Evolutionary conservation across 805 yeast species (phyloP).

Genomic region (Scheffersomyces amazonensis): DNA sequence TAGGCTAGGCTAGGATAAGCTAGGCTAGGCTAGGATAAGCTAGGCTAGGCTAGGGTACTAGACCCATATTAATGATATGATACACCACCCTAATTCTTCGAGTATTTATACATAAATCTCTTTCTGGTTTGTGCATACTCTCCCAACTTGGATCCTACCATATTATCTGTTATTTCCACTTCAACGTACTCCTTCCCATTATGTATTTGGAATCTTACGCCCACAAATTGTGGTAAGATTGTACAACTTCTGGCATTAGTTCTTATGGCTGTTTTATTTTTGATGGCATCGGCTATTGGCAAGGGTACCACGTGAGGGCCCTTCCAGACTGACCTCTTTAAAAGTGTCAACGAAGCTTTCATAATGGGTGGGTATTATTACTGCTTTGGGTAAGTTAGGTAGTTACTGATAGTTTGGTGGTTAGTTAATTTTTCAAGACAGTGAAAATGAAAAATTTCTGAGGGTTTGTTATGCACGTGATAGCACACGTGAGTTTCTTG

Average conservation of each 20-base stretch:
- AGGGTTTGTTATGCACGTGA: too few relatives aligned
- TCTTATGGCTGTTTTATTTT: slow-evolving; percentile 80
- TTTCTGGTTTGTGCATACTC: slow-evolving; percentile 95
- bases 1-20: too few relatives aligned
- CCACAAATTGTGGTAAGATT: slow-evolving; percentile 92
- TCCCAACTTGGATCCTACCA: slow-evolving; percentile 95
- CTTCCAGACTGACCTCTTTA: slow-evolving; percentile 43
- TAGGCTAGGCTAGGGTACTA: too few relatives aligned
- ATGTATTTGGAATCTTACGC: slow-evolving; percentile 90
- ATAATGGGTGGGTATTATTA: slow-evolving; percentile 11
- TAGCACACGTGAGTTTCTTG: slow-evolving; percentile 1
- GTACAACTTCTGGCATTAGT: slow-evolving; percentile 97
- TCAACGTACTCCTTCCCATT: slow-evolving; percentile 94
- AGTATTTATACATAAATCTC: slow-evolving; percentile 76
- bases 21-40: too few relatives aligned
- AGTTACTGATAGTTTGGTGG: too few relatives aligned
- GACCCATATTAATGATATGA: too few relatives aligned
- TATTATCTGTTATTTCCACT: slow-evolving; percentile 82
- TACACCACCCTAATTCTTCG: slow-evolving; percentile 60
- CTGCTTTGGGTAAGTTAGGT: too few relatives aligned
- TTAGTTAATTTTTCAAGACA: too few relatives aligned
- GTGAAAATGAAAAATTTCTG: neutral
- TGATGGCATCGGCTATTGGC: slow-evolving; percentile 84
- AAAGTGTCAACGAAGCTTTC: slow-evolving; percentile 31
- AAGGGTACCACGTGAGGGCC: slow-evolving; percentile 94